Percentiles rank a stretch among this genome's conserved stretches.
Evolutionary conservation across 2,329 filamentous ascomycete genomes (phyloP).

Genomic region (Aplosporella prunicola): DNA sequence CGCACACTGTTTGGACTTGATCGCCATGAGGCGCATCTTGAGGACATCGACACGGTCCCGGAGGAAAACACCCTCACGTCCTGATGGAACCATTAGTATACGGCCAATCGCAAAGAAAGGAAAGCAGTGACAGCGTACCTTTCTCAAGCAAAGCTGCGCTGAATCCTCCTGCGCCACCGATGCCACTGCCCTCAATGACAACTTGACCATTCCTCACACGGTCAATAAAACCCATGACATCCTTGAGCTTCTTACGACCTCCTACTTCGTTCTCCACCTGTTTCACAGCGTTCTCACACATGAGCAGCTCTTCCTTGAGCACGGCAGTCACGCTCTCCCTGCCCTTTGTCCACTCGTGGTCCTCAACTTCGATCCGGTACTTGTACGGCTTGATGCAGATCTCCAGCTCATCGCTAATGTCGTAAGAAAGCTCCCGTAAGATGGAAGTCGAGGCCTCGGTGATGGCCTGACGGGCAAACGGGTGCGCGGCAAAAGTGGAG

Average conservation of each 20-base stretch:
- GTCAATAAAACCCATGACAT: conserved; percentile 87
- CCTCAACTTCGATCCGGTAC: conserved; percentile 91
- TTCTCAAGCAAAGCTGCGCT: conserved; percentile 74
- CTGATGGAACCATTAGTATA: conserved; percentile 37
- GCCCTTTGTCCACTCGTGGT: conserved; percentile 76
- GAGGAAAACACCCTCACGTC: conserved; percentile 87
- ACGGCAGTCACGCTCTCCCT: conserved; percentile 72
- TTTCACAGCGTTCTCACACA: conserved; percentile 71
- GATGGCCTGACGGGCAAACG: conserved; percentile 88
- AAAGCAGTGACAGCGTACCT: conserved; percentile 47
- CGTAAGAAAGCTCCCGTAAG: conserved; percentile 88
- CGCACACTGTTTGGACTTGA: conserved; percentile 85
- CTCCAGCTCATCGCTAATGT: conserved; percentile 94
- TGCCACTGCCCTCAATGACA: conserved; percentile 70
- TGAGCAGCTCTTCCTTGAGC: conserved; percentile 77
- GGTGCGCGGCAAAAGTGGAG: conserved; percentile 82
- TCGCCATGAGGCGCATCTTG: conserved; percentile 76
- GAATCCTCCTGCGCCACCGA: conserved; percentile 85
- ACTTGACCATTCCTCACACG: conserved; percentile 80
- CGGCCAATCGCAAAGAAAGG: neutral
- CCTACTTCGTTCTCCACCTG: conserved; percentile 68
- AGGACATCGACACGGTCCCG: conserved; percentile 84
- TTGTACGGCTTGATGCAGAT: conserved; percentile 99
- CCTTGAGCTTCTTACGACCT: conserved; percentile 72
- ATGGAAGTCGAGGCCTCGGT: conserved; percentile 83